Conservation (phyloP, 768 basidiomycete genomes). For the Kwoniella dendrophila region DNA sequence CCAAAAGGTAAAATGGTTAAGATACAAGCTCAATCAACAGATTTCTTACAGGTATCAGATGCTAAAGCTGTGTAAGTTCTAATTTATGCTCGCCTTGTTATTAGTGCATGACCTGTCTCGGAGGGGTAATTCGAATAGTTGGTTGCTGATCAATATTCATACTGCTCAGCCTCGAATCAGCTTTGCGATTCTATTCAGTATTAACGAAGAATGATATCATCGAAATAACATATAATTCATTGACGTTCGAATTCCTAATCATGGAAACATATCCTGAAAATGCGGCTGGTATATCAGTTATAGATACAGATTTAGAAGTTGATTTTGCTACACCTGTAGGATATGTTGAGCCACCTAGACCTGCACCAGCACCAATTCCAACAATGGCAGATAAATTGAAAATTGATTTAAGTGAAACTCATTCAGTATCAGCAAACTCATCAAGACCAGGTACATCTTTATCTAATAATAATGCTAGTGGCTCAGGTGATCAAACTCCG, state of each 20-base stretch:
- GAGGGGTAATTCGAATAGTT: too few relatives aligned
- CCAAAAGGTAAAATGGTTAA: slow-evolving; percentile 95
- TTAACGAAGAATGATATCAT: slow-evolving; percentile 96
- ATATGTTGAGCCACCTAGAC: slow-evolving; percentile 90
- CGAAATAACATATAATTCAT: slow-evolving; percentile 95
- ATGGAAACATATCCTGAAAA: slow-evolving; percentile 86
- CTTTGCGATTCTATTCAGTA: slow-evolving; percentile 86
- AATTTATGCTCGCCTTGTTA: too few relatives aligned
- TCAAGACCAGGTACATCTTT: slow-evolving; percentile 70
- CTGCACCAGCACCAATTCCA: slow-evolving; percentile 73
- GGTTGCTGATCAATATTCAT: too few relatives aligned
- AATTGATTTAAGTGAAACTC: slow-evolving; percentile 68
- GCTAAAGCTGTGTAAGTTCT: slow-evolving; percentile 96
- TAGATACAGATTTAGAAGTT: slow-evolving; percentile 97
- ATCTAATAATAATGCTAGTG: slow-evolving; percentile 20
- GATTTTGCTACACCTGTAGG: slow-evolving; percentile 84
- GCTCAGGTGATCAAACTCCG: slow-evolving; percentile 27
- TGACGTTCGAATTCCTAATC: slow-evolving; percentile 90
- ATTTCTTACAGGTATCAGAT: slow-evolving; percentile 96
- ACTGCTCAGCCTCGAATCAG: slow-evolving; percentile 84
- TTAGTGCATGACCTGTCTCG: too few relatives aligned
- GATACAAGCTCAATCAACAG: slow-evolving; percentile 89
- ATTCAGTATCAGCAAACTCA: slow-evolving; percentile 72
- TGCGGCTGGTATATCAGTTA: slow-evolving; percentile 74
- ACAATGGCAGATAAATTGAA: slow-evolving; percentile 98